Conservation (phyloP, 768 basidiomycete genomes). For the Pleurotus citrinopileatus region DNA sequence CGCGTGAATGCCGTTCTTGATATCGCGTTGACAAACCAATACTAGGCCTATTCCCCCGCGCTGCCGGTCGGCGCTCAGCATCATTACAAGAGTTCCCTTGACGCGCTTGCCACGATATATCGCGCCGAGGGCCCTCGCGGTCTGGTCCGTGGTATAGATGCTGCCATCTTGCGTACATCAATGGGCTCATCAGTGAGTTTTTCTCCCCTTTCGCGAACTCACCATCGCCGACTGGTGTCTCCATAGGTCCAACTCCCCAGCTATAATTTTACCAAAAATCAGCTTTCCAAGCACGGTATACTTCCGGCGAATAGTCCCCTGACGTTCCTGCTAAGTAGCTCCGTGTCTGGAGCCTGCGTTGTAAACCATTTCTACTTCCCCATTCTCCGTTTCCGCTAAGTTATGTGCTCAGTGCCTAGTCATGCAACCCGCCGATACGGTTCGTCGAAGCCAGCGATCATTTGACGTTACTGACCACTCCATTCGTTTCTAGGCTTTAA, state of each 20-base stretch:
- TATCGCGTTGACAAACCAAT: slow-evolving; percentile 1
- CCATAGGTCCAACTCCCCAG: slow-evolving; percentile 89
- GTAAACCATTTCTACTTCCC: slow-evolving; percentile 43
- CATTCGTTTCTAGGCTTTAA: slow-evolving; percentile 57
- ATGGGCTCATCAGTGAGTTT: slow-evolving; percentile 83
- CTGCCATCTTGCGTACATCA: slow-evolving; percentile 88
- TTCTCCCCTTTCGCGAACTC: not conserved
- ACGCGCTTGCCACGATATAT: slow-evolving; percentile 81
- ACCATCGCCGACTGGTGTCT: not conserved
- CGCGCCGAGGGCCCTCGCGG: slow-evolving; percentile 76
- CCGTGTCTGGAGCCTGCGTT: slow-evolving; percentile 89
- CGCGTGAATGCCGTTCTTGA: not conserved
- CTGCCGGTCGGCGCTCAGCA: slow-evolving; percentile 95
- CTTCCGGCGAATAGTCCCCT: slow-evolving; percentile 74
- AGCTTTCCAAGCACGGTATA: slow-evolving; percentile 65
- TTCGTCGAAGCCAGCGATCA: slow-evolving; percentile 11
- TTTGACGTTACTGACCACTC: slow-evolving; percentile 8
- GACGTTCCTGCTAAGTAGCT: slow-evolving; percentile 87
- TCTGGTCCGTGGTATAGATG: slow-evolving; percentile 87
- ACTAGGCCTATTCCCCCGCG: slow-evolving; percentile 88
- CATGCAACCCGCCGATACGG: slow-evolving; percentile 96
- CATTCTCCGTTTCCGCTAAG: slow-evolving; percentile 3
- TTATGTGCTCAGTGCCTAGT: slow-evolving; percentile 59
- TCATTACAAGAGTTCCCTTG: slow-evolving; percentile 78
- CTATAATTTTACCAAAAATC: slow-evolving; percentile 90